Conservation (phyloP, 75 land plant species). For the Adiantum capillusveneris region DNA sequence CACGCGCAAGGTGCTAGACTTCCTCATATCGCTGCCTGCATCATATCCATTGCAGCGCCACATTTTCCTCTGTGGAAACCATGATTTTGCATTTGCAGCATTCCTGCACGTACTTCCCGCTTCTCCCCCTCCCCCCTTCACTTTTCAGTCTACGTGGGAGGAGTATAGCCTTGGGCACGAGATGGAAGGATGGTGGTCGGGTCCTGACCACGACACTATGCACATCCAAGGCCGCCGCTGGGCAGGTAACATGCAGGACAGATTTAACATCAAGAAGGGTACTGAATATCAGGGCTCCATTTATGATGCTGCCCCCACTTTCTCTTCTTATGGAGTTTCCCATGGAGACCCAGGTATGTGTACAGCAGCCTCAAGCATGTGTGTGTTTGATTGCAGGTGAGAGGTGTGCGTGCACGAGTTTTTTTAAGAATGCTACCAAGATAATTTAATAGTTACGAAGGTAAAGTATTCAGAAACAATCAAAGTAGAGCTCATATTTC, state of each 20-base stretch:
- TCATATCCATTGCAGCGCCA: conserved; percentile 66
- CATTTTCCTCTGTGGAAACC: conserved; percentile 88
- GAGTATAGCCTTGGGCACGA: conserved; percentile 49
- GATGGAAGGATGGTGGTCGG: conserved; percentile 81
- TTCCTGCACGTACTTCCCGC: conserved; percentile 55
- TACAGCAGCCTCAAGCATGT: too few relatives aligned
- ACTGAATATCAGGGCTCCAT: conserved; percentile 73
- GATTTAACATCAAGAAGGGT: conserved; percentile 50
- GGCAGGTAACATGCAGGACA: conserved; percentile 55
- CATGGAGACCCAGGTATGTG: conserved; percentile 77
- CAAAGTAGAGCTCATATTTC: too few relatives aligned
- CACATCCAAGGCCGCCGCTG: conserved; percentile 90
- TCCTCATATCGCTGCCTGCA: conserved; percentile 55
- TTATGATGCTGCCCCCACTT: conserved; percentile 82
- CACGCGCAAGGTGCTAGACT: conserved; percentile 67
- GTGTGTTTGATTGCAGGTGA: too few relatives aligned
- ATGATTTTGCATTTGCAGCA: conserved; percentile 85
- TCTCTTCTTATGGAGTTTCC: conserved; percentile 77
- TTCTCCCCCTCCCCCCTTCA: conserved; percentile 19
- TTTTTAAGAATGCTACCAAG: too few relatives aligned
- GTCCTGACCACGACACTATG: conserved; percentile 64
- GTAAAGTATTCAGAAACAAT: too few relatives aligned
- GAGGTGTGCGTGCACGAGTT: too few relatives aligned
- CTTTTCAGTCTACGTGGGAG: conserved; percentile 45
- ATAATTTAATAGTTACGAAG: too few relatives aligned